phyloP scores from a whole-genome alignment of 2,329 filamentous ascomycete genomes.

The Trematosphaeria pertusa region DNA sequence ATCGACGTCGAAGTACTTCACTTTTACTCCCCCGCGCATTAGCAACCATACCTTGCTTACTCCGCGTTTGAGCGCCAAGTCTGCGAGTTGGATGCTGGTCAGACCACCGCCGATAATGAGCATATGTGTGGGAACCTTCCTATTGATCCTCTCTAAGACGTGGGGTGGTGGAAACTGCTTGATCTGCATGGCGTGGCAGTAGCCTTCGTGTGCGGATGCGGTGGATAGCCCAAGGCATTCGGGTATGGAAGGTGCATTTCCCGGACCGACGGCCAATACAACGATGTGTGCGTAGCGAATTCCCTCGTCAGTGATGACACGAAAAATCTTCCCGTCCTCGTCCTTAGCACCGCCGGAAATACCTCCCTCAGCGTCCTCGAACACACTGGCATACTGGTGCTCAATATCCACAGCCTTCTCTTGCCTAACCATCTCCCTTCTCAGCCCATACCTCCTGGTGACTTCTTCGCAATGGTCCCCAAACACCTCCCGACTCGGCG shows the following conservation, averaged over 20 bases:
- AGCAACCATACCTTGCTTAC: constrained; percentile 73
- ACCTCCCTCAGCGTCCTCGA: constrained; percentile 22
- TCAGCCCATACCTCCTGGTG: constrained; percentile 55
- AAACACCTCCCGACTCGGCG: constrained; percentile 51
- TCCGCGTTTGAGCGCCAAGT: constrained; percentile 69
- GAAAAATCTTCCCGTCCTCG: constrained; percentile 66
- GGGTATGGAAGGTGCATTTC: constrained; percentile 60
- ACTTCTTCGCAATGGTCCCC: constrained; percentile 50
- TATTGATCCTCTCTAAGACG: constrained; percentile 61
- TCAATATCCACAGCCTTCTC: constrained; percentile 68
- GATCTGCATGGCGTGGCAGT: constrained; percentile 71
- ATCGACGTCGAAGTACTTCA: constrained; percentile 81
- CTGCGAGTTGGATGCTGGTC: constrained; percentile 76
- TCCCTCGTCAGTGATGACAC: constrained; percentile 63
- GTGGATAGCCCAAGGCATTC: constrained; percentile 50
- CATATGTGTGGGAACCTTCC: constrained; percentile 60
- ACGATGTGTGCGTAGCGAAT: constrained; percentile 67
- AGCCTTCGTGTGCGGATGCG: constrained; percentile 53
- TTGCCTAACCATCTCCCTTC: constrained; percentile 63
- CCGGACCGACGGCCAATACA: constrained; percentile 74
- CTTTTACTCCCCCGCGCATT: constrained; percentile 66
- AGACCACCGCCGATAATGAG: constrained; percentile 78
- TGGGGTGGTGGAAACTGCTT: constrained; percentile 62
- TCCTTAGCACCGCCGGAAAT: constrained; percentile 23
- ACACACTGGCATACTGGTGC: constrained; percentile 58